Conservation (phyloP, 2,329 filamentous ascomycete species). For the Zasmidium citrigriseum region DNA sequence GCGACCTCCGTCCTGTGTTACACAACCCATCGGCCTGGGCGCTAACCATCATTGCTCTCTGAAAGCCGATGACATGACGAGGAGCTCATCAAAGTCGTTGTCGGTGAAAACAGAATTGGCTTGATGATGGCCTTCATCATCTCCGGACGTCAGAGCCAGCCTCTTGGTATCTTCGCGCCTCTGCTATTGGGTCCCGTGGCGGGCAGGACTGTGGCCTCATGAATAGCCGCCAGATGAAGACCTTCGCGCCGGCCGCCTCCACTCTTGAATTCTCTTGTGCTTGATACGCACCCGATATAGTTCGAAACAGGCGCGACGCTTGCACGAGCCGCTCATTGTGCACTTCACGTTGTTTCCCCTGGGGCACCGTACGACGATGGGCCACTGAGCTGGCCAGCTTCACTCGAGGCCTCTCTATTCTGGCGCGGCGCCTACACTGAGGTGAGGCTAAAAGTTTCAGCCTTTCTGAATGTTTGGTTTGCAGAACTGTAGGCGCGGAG, state of each 20-base stretch:
- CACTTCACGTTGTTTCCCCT: constrained; percentile 22
- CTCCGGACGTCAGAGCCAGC: neutral
- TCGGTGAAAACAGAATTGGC: too few relatives aligned
- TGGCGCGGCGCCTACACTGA: constrained; percentile 22
- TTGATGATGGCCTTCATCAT: neutral
- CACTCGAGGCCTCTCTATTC: neutral
- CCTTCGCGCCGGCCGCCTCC: constrained; percentile 19
- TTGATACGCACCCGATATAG: constrained; percentile 19
- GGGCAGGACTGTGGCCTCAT: neutral
- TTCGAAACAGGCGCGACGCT: constrained; percentile 35
- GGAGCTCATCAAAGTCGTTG: neutral
- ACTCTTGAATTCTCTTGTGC: constrained; percentile 3
- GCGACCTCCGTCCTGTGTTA: neutral
- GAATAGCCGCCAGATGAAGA: constrained; percentile 22
- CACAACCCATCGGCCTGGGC: neutral
- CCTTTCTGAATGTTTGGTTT: constrained; percentile 11
- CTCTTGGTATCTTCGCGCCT: neutral
- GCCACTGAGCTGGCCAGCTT: constrained; percentile 20
- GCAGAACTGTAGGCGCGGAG: constrained; percentile 13
- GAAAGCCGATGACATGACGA: neutral
- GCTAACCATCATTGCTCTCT: neutral
- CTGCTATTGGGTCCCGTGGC: neutral
- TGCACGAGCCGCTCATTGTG: constrained; percentile 16
- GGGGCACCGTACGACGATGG: constrained; percentile 18
- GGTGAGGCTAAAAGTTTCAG: constrained; percentile 21